Evolutionary conservation across 1,139 yeast genomes (phyloP), one percentile per base, ranked within the genome.

Genomic region (Debaryomyces subglobosus): DNA sequence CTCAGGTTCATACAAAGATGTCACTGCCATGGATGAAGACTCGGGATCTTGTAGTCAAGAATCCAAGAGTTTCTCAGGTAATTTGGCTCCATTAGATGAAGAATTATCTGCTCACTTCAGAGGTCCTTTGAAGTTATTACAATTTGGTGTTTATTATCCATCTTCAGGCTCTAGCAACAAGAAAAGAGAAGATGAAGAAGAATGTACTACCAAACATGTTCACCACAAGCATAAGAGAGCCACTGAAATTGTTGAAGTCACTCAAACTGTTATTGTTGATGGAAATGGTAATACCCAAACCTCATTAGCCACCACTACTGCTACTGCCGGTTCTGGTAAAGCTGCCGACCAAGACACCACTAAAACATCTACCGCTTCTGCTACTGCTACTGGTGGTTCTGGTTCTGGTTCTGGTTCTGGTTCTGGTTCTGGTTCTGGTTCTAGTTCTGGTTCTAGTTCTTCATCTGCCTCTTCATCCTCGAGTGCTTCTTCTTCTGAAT

Each of bases 41-140:
- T 56, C 72, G 27, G 83, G 81, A 32, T 53, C 67, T 15, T 86
- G 94, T 71, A 56, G 79, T 15, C 85, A 87, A 64, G 70, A 71
- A 53, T 60, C 75, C 44, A 57, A 68, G 32, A 61, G 77, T 45
- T 85, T 86, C 64, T 67, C 75, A 16, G 94, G 94, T 37, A 66
- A 78, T 49, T 79, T 84, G 66, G 72, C 91, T 42, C 95, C 95
- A 13, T 68, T 86, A 48, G 74, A 85, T 54, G 85, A 81, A 56
- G 89, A 84, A 59, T 69, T 87, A 47, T 84, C 91, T n/a, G 89
- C 86, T 30, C 95, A 87, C 65, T 80, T 86, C 67, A 82, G 95
- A 74, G 95, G 95, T 56, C 95, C 95, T 20, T 63, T 86, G 53
- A 72, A 72, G 52, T 74, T 85, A 60, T 71, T 72, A 54, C 81